Evolutionary conservation across 257 asterid species (phyloP), one percentile per base, ranked within the genome.

Genomic region (Capsicum rhomboideum): DNA sequence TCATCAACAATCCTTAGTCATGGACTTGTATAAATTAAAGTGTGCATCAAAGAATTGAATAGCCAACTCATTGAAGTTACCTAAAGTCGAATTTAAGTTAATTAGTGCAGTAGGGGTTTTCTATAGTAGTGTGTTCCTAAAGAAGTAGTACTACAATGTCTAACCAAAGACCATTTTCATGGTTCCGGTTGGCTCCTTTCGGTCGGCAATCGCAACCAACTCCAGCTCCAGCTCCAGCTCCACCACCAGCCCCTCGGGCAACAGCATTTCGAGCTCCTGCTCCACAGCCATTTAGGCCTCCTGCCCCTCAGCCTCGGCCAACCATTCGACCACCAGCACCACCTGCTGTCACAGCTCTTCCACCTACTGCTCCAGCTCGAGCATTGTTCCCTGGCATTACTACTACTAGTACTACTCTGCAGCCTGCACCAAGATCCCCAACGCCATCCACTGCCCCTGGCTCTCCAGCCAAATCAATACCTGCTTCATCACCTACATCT

Each of bases 361-460:
- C 50, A 49, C 81, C 81, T 3, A 11, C 82, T 50, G 8, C 71
- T 63, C 42, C 42, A 63, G 13, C 31, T 63, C 56, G 82, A 52
- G 63, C 46, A 77, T 77, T 28, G 28, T 50, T 68, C 21, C 64
- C 84, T 49, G 63, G 55, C 28, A 18, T 66, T 80, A 52, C 72
- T 37, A 18, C 26, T 44, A 44, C 68, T n/a, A n/a, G n/a, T 18
- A 53, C 72, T 66, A 34, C 79, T 40, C 55, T 4, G 44, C 82
- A 23, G 12, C 67, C 37, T 58, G 82, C 18, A 40, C 55, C 55
- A 17, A 46, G 78, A 53, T 74, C 92, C n/a, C 91, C 91, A 49
- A 52, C 83, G 79, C 34, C 85, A 34, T 78, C 21, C 83, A 54
- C 84, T n/a, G 42, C 86, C 53, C 8, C 85, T 18, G 77, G 88